Evolutionary conservation across 345 rosid species (phyloP).

Genomic region (Citrus sinensis): DVS_A1.0 CM039163.1:17453001-17453500

Average conservation of each 20-base stretch:
- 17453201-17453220: background rate
- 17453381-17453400: slow-evolving; percentile 85
- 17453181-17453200: background rate
- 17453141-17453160: slow-evolving; percentile 71
- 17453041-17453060: background rate
- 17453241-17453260: background rate
- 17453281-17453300: background rate
- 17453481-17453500: slow-evolving; percentile 52
- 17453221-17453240: background rate
- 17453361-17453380: slow-evolving; percentile 14
- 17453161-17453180: slow-evolving; percentile 9
- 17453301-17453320: background rate
- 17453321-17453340: background rate
- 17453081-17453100: slow-evolving; percentile 58
- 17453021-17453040: background rate
- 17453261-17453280: background rate
- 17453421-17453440: slow-evolving; percentile 56
- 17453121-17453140: slow-evolving; percentile 46
- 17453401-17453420: slow-evolving; percentile 76
- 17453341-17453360: background rate
- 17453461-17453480: slow-evolving; percentile 42
- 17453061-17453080: slow-evolving; percentile 68
- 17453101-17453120: slow-evolving; percentile 44
- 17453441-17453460: slow-evolving; percentile 42
- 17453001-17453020: background rate